Evolutionary conservation across 352 stramenopile genomes (phyloP), one percentile per base, ranked within the genome.

Genomic region (Phytophthora foliorum): DNA sequence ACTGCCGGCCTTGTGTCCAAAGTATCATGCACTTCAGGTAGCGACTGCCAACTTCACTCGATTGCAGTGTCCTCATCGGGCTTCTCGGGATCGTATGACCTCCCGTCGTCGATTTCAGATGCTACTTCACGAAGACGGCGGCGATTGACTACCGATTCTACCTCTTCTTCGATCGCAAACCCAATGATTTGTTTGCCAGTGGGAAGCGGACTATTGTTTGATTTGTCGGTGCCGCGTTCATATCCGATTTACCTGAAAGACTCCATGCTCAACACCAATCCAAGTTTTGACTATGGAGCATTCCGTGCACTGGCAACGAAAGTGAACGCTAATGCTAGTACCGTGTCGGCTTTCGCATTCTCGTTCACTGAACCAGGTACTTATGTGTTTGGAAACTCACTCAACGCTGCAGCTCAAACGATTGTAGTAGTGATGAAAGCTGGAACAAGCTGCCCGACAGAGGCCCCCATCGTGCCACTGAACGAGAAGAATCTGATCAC

Each of bases 191-290:
- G 92, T 54, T 72, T 98, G 2, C 72, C 70, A 5, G 45, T 86
- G 2, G 91, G 92, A n/a, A 77, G 90, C 24, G 91, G 91, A 1
- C 66, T 98, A 16, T 53, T 98, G 2, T 98, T 98, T 62, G 90
- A 98, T 65, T 77, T 98, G 16, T 90, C 87, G 0, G 81, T 83
- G 0, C 68, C 72, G 2, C 74, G 68, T 16, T 88, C 81, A 17
- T 98, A 97, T 57, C 95, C 95, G 4, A 82, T 98, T 52, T 98
- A 98, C 67, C 64, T 97, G 24, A 98, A 98, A 67, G 92, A 98
- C 67, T 98, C 93, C 21, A 92, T 98, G 72, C 88, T 98, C 31
- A 98, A 98, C 67, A 97, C 92, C 4, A 98, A 98, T 51, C 75
- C 82, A 6, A 87, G 75, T 52, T 98, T 98, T 49, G 95, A 98